Conservation (phyloP, 257 asterid genomes). For the Gardenia jasminoides region DNA sequence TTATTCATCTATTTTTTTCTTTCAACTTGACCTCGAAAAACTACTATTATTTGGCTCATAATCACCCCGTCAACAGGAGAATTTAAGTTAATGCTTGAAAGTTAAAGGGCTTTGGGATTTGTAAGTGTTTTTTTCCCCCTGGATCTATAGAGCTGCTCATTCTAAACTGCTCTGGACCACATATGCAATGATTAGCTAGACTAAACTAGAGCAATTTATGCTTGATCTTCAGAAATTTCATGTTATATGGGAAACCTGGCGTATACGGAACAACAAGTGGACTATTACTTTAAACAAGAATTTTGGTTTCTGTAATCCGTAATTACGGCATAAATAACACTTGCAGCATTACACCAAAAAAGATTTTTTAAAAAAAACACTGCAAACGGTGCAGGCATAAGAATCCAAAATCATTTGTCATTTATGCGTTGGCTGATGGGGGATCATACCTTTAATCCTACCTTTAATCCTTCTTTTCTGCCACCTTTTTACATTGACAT, state of each 20-base stretch:
- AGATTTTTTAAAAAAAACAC: not conserved
- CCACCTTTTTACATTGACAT: not conserved
- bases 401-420: constrained; percentile 14
- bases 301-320: not conserved
- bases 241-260: not conserved
- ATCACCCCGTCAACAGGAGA: not conserved
- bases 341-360: no score
- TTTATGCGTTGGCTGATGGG: constrained; percentile 15
- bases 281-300: not conserved
- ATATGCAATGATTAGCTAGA: not conserved
- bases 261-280: not conserved
- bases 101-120: not conserved
- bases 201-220: not conserved
- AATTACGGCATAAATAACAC: no score
- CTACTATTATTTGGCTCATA: not conserved
- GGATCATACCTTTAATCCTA: constrained; percentile 16
- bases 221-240: not conserved
- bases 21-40: not conserved
- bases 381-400: constrained; percentile 1
- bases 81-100: no score
- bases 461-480: constrained; percentile 4
- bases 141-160: not conserved
- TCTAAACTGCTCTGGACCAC: not conserved
- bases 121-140: not conserved
- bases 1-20: not conserved